A percentile compares a stretch with the other conserved stretches of the same genome.
phyloP scores from a whole-genome alignment of 345 rosid genomes.

The Garcia nutans region DNA sequence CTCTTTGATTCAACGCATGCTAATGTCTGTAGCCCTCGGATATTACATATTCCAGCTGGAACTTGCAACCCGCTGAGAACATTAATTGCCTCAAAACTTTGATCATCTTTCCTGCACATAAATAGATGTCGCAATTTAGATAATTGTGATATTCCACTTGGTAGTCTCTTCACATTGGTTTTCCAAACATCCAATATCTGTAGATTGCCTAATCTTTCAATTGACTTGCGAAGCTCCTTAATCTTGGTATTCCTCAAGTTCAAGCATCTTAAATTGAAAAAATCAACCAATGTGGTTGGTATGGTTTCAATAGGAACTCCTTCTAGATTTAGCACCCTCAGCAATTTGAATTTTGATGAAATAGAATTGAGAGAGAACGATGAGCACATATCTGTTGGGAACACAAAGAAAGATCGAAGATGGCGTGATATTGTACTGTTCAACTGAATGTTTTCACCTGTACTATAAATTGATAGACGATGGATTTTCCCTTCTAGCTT shows the following conservation, averaged over 20 bases:
- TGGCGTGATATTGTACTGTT: slow-evolving; percentile 15
- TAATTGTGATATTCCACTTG: slow-evolving; percentile 30
- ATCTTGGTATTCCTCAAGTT: slow-evolving; percentile 27
- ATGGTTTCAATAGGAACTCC: slow-evolving; percentile 24
- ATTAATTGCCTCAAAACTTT: slow-evolving; percentile 1
- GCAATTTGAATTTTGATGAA: slow-evolving; percentile 27
- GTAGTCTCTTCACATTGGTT: slow-evolving; percentile 24
- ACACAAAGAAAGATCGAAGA: slow-evolving; percentile 33
- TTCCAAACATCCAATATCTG: slow-evolving; percentile 25
- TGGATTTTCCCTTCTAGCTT: slow-evolving; percentile 22
- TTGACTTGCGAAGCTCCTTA: slow-evolving; percentile 22
- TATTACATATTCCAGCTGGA: slow-evolving; percentile 26
- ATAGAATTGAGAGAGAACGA: slow-evolving; percentile 21
- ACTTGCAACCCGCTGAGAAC: slow-evolving; percentile 8
- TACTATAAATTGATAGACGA: slow-evolving; percentile 19
- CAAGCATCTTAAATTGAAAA: slow-evolving; percentile 29
- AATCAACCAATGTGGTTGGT: slow-evolving; percentile 21
- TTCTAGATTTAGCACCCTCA: slow-evolving; percentile 25
- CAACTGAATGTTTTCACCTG: slow-evolving; percentile 19
- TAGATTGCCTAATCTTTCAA: slow-evolving; percentile 21
- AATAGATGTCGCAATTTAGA: slow-evolving; percentile 21
- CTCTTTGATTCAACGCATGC: slow-evolving; percentile 27
- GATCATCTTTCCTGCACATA: slow-evolving; percentile 10
- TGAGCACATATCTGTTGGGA: slow-evolving; percentile 25
- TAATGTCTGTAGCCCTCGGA: slow-evolving; percentile 25